Evolutionary conservation across 176 grass and related monocot species (phyloP).

Genomic region (Canna indica): DNA sequence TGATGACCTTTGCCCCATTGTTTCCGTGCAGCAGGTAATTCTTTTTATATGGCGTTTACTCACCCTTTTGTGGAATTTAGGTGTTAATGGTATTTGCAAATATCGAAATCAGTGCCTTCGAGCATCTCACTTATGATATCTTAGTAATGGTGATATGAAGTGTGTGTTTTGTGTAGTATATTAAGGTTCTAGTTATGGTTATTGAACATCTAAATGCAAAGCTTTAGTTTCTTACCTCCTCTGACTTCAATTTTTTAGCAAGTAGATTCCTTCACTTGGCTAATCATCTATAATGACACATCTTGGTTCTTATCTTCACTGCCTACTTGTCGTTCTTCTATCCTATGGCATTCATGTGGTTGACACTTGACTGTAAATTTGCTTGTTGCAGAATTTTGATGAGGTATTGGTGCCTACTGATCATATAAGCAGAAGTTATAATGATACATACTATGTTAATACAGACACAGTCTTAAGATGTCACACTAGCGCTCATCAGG

Average conservation of each 20-base stretch:
- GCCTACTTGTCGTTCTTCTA: background rate
- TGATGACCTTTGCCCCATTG: constrained; percentile 90
- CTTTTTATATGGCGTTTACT: no score
- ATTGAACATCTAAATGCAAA: background rate
- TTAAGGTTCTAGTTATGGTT: background rate
- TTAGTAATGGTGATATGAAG: background rate
- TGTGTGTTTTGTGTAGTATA: background rate
- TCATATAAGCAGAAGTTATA: constrained; percentile 89
- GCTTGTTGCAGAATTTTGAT: constrained; percentile 70
- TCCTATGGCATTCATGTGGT: background rate
- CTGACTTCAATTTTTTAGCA: background rate
- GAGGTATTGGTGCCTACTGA: constrained; percentile 84
- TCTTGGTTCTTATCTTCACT: background rate
- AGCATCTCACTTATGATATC: background rate
- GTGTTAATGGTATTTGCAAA: no score
- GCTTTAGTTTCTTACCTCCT: background rate
- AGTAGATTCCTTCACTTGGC: background rate
- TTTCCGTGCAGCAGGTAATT: constrained; percentile 74
- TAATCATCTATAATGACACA: background rate
- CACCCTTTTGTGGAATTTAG: no score
- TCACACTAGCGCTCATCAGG: constrained; percentile 45
- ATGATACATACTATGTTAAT: constrained; percentile 93
- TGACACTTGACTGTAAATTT: constrained; percentile 11
- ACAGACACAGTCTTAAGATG: constrained; percentile 6
- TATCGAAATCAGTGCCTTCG: background rate